Percentiles rank a stretch among this genome's conserved stretches.
phyloP scores from a whole-genome alignment of 139 green algal species.

The Micractinium conductrix region DNA sequence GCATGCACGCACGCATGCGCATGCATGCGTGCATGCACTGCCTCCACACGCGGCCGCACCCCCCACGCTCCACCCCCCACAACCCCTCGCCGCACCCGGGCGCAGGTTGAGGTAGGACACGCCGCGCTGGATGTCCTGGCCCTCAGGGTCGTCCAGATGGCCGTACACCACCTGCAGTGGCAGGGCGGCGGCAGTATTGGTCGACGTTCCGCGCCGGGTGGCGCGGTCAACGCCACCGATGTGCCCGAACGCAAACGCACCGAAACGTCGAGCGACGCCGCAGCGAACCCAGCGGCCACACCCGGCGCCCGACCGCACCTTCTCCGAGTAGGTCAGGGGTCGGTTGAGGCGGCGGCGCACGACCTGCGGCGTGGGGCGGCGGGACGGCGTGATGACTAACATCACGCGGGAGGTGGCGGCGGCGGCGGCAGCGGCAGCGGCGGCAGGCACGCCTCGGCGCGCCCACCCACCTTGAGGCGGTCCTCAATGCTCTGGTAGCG shows the following conservation, averaged over 20 bases:
- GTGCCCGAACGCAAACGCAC: no score
- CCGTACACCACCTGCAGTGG: slow-evolving; percentile 89
- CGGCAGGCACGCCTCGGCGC: not conserved
- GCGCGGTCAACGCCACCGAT: no score
- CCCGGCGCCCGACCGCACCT: slow-evolving; percentile 62
- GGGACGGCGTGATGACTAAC: slow-evolving; percentile 1
- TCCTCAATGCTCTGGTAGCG: slow-evolving; percentile 91
- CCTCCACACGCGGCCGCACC: not conserved
- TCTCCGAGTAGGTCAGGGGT: slow-evolving; percentile 91
- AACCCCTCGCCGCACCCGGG: slow-evolving; percentile 66
- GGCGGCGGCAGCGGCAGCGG: not conserved
- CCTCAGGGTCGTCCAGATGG: slow-evolving; percentile 91
- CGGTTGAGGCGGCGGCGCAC: slow-evolving; percentile 86
- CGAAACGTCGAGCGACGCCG: no score
- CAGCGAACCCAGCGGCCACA: not conserved
- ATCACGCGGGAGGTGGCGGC: not conserved
- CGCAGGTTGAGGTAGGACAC: slow-evolving; percentile 88
- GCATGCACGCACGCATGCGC: not conserved
- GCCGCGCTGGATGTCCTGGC: slow-evolving; percentile 85
- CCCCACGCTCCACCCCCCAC: not conserved
- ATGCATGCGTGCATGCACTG: not conserved
- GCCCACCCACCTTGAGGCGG: slow-evolving; percentile 62
- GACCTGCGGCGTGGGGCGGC: slow-evolving; percentile 58
- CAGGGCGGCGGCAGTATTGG: not conserved
- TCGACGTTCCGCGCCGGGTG: no score